Percentiles rank a stretch among this genome's conserved stretches.
Conservation (phyloP, 2,329 filamentous ascomycete species). For the Fusarium sp. region DNA sequence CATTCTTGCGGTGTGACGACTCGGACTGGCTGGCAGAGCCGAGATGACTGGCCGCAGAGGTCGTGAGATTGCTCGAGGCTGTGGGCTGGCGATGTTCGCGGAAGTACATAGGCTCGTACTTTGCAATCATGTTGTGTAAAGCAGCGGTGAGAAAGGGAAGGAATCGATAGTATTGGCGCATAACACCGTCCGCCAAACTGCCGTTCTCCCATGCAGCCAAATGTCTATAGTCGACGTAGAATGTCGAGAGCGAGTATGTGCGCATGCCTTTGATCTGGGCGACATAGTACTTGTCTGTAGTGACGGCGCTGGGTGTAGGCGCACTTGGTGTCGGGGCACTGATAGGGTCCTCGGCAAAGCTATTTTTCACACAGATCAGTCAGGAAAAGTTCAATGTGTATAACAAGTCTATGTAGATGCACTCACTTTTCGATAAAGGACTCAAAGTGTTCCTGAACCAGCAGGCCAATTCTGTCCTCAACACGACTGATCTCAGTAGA, state of each 20-base stretch:
- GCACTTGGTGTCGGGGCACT: slow-evolving; percentile 60
- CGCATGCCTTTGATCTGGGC: slow-evolving; percentile 83
- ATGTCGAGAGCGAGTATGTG: slow-evolving; percentile 78
- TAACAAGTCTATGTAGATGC: neutral
- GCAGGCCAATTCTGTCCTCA: slow-evolving; percentile 78
- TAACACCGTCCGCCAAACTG: slow-evolving; percentile 84
- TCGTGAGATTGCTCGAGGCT: slow-evolving; percentile 75
- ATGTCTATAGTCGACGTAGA: slow-evolving; percentile 90
- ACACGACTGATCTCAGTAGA: slow-evolving; percentile 71
- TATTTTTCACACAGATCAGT: slow-evolving; percentile 37
- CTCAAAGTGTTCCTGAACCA: slow-evolving; percentile 80
- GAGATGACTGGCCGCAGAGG: slow-evolving; percentile 71
- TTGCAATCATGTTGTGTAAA: slow-evolving; percentile 91
- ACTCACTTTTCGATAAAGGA: slow-evolving; percentile 79
- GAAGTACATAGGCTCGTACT: slow-evolving; percentile 95
- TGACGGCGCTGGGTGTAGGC: slow-evolving; percentile 74
- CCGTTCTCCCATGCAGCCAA: slow-evolving; percentile 80
- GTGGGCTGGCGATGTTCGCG: slow-evolving; percentile 88
- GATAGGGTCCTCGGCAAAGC: slow-evolving; percentile 74
- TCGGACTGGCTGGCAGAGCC: slow-evolving; percentile 72
- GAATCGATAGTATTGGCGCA: slow-evolving; percentile 93
- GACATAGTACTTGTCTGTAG: slow-evolving; percentile 85
- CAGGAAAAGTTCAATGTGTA: neutral
- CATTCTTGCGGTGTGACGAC: slow-evolving; percentile 78
- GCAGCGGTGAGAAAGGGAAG: slow-evolving; percentile 89